Evolutionary conservation across 169 alveolate genomes (phyloP), one percentile per base, ranked within the genome.

Genomic region (Ichthyophthirius multifiliis): DNA sequence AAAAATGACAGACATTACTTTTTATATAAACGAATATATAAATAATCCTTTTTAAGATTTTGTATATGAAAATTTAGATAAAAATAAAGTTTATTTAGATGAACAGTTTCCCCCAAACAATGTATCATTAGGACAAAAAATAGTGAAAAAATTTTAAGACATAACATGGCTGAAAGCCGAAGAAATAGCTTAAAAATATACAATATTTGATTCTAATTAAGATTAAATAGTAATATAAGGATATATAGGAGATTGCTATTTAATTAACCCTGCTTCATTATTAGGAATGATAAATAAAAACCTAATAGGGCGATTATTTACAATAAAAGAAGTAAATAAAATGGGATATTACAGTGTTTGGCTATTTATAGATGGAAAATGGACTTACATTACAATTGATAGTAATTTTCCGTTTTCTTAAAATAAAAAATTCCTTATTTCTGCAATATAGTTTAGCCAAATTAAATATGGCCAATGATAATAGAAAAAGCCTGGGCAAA

Each of bases 401-500:
- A 89, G 83, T 63, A 65, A 55, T 55, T 74, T 87, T 75, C 92
- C 92, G 23, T 83, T 74, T 46, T 74, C 32, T 75, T 64, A 16
- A 83, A 83, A 64, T 47, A 67, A 20, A 84, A 82, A 16, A 43
- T 4, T 7, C 67, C 82, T 31, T 65, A 73, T n/a, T 87, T 87
- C 62, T 75, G 85, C 7, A 31, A 79, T 37, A 41, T 81, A 31
- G 55, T 79, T 0, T 82, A 74, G 35, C 64, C 74, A 45, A 65
- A 48, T 73, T 73, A 27, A 47, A 41, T 74, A 55, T 87, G 92
- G 92, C 85, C 83, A 12, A 79, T 78, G 82, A 63, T 87, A 37
- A 78, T 87, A 27, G 92, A 87, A 67, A 87, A 87, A 83, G 89
- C 89, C 10, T 87, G 87, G 82, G 87, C 92, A 2, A 87, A 87